Conservation (phyloP, 2,329 filamentous ascomycete species). For the Fusarium burgessii region DNA sequence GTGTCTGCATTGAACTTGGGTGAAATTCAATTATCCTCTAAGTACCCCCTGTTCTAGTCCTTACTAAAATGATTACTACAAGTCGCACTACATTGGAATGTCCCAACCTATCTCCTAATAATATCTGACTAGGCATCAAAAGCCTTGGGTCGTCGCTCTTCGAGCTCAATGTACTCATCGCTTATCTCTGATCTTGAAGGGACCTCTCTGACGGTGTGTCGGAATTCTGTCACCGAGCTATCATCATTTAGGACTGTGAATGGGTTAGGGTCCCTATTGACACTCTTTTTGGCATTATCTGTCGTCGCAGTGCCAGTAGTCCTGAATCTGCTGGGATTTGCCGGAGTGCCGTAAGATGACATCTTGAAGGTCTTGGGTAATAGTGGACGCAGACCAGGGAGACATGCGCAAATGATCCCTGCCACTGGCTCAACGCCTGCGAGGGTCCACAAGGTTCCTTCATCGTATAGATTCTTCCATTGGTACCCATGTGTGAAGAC, state of each 20-base stretch:
- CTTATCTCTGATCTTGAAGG: slow-evolving; percentile 7
- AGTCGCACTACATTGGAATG: neutral
- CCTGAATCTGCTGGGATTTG: slow-evolving; percentile 10
- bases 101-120: too few species aligned
- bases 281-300: neutral
- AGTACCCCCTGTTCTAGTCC: too few species aligned
- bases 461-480: slow-evolving; percentile 16
- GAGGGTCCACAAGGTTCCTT: slow-evolving; percentile 4
- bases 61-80: too few species aligned
- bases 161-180: slow-evolving; percentile 12
- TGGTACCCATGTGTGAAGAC: slow-evolving; percentile 11
- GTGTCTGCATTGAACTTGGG: too few species aligned
- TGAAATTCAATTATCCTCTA: too few species aligned
- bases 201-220: slow-evolving; percentile 5
- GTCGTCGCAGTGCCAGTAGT: neutral
- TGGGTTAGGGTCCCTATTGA: slow-evolving; percentile 2
- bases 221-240: slow-evolving; percentile 12
- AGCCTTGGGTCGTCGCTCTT: slow-evolving; percentile 9
- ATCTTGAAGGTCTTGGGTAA: slow-evolving; percentile 22
- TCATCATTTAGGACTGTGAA: slow-evolving; percentile 8
- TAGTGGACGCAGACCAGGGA: slow-evolving; percentile 9
- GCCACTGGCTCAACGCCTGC: slow-evolving; percentile 16
- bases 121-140: neutral
- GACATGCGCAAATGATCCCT: slow-evolving; percentile 7
- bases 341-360: slow-evolving; percentile 3